These are phyloP conservation scores for Echites panduratus DNA, from an alignment of 257 asterid species.

Conservation along the genomic window DNA sequence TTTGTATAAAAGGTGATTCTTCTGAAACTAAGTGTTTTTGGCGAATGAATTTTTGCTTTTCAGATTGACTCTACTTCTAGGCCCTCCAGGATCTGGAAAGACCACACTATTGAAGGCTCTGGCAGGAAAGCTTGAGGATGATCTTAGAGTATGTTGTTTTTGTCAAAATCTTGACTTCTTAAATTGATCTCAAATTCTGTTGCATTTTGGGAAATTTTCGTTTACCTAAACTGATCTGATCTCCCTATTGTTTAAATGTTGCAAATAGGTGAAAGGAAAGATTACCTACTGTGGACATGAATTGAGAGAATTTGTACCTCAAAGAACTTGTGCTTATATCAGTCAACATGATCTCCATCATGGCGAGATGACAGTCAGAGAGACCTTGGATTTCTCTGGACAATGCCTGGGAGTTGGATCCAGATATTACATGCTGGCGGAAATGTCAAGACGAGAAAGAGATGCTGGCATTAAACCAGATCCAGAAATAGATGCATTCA, in stretches of 20 bases:
- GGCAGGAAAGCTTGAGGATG: conserved; percentile 52
- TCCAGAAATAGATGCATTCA: conserved; percentile 54
- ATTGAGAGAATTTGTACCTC: conserved; percentile 45
- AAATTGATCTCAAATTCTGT: neutral
- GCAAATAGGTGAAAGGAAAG: conserved; percentile 33
- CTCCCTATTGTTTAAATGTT: neutral
- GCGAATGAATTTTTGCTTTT: conserved; percentile 8
- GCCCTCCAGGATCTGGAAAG: conserved; percentile 64
- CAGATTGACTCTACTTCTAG: conserved; percentile 58
- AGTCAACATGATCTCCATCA: conserved; percentile 62
- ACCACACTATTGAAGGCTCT: conserved; percentile 47
- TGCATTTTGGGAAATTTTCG: neutral
- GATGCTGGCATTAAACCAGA: conserved; percentile 52
- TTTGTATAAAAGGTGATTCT: no score
- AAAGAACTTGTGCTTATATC: conserved; percentile 53
- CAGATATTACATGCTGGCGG: conserved; percentile 44
- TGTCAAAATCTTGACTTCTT: neutral
- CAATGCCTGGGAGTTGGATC: conserved; percentile 58
- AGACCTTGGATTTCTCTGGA: conserved; percentile 41
- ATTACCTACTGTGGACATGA: conserved; percentile 55
- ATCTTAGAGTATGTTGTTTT: conserved; percentile 40
- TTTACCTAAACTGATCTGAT: neutral
- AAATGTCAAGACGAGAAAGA: conserved; percentile 49
- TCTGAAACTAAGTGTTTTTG: conserved; percentile 4
- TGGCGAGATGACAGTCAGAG: conserved; percentile 64